Evolutionary conservation across 371 early-diverging fungal species (phyloP), one percentile per base, ranked within the genome.

Genomic region (Mortierella sp.): DNA sequence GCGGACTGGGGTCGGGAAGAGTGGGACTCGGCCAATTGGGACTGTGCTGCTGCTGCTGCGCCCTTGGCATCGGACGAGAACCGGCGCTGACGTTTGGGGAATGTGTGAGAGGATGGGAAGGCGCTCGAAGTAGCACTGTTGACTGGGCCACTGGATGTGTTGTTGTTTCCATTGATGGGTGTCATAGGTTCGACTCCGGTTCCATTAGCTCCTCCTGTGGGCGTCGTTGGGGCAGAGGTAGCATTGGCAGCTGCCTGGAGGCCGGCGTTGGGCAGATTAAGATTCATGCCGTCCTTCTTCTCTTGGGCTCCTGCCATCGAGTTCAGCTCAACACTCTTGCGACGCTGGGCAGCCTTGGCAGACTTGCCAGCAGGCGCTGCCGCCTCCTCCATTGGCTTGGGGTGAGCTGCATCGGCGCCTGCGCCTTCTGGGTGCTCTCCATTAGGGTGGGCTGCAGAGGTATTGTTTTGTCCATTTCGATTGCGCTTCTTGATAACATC

Each of bases 401-500:
- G 71, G 47, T 71, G 80, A 57, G 48, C 44, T 24, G 79, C 26
- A 26, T 63, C 73, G 19, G 76, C 50, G 21, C n/a, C 45, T n/a
- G 76, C 63, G 16, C 78, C 82, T 7, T 78, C 82, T 50, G 70
- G 0, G 70, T 44, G 50, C 26, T 74, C 78, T 38, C 74, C 75
- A 34, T 28, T 71, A 10, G 72, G n/a, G 44, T 70, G 50, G 28
- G 55, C 70, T 44, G 57, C 47, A 26, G 57, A 79, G 48, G 77
- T 84, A 48, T 82, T 72, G 26, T 86, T 82, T 54, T 76, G 80
- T 55, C 78, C 78, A 38, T 80, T 86, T 11, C 96, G 93, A 88
- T 95, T 95, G 55, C 97, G 94, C 86, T 96, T 97, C 76, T 96
- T 94, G 81, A 97, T 97, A 24, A 96, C 93, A 81, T 95, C 95